phyloP scores from a whole-genome alignment of 192 early-diverging fungal species.

The Jimgerdemannia lactiflua region DNA sequence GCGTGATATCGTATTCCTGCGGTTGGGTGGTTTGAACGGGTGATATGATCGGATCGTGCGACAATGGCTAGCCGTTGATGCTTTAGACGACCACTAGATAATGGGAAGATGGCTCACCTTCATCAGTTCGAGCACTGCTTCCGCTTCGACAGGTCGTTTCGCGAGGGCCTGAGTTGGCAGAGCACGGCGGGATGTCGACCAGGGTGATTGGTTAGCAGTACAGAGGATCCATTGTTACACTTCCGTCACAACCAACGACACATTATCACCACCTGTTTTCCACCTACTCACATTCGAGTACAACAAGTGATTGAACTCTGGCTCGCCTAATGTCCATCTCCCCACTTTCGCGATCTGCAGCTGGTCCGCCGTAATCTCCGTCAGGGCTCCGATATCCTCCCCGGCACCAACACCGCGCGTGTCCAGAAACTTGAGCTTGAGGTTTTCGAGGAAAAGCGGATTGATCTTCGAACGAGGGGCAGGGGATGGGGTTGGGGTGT shows the following conservation, averaged over 20 bases:
- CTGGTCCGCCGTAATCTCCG: background rate
- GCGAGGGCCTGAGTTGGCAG: conserved; percentile 38
- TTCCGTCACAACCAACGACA: too few relatives aligned
- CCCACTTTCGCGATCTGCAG: background rate
- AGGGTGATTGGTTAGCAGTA: too few relatives aligned
- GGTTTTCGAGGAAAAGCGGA: conserved; percentile 25
- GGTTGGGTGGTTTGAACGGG: conserved; percentile 13
- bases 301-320: conserved; percentile 50
- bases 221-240: too few relatives aligned
- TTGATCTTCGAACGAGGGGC: conserved; percentile 20
- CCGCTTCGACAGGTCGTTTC: conserved; percentile 56
- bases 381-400: background rate
- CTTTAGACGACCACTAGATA: background rate
- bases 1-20: conserved; percentile 56
- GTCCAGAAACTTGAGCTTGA: conserved; percentile 32
- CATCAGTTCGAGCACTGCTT: conserved; percentile 60
- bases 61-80: too few relatives aligned
- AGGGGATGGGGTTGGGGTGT: background rate
- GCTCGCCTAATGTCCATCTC: conserved; percentile 3
- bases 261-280: too few relatives aligned
- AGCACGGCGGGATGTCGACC: background rate
- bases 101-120: conserved; percentile 6
- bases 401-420: background rate
- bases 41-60: too few relatives aligned
- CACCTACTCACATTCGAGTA: conserved; percentile 49